Base-by-base conservation (phyloP, 2,329 filamentous ascomycete species). In the Paracamarosporium sp. region DNA sequence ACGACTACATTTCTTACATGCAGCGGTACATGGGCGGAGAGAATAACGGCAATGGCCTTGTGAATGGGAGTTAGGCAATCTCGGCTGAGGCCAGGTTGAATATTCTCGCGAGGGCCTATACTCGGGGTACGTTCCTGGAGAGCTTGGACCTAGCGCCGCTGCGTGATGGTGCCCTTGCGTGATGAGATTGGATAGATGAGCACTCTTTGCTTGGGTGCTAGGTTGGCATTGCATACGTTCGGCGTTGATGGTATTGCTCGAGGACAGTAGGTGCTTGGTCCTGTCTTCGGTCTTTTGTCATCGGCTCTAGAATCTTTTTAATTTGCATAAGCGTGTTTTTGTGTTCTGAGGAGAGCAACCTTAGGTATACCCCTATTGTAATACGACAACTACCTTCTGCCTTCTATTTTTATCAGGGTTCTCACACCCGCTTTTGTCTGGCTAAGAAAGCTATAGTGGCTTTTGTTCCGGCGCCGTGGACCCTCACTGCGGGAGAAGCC, bases 1-100 rank as follows among this genome's bases (percentile, higher is more conserved):
- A 89, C 76, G 95, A 99, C 79, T 99, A 99, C 80, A 93, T 98
- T 64, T 89, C 87, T 62, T 99, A 98, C 76, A 99, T 99, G 95
- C 90, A 97, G 77, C 90, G 89, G 54, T 82, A 80, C 63, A 77
- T 82, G 71, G 75, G 69, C 48, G 69, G 65, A 7, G 57, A 62
- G 15, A 59, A 60, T 25, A 48, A 48, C 30, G 58, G 56, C 13
- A 71, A 68, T 43, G 68, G 67, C n/a, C 58, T 63, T 7, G 61
- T 64, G 2, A 66, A 67, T 31, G 67, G 66, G 45, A 44, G 30
- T 24, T 59, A 59, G 41, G 36, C 22, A 11, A 5, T 48, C 41
- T 48, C 40, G 35, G 27, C 46, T 36, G 50, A 46, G 50, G 20
- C 40, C 12, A 43, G 17, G 33, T 33, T 50, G 33, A 40, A 27